Evolutionary conservation across 2,329 filamentous ascomycete species (phyloP), one percentile per base, ranked within the genome.

Genomic region (Biscogniauxia marginata): DNA sequence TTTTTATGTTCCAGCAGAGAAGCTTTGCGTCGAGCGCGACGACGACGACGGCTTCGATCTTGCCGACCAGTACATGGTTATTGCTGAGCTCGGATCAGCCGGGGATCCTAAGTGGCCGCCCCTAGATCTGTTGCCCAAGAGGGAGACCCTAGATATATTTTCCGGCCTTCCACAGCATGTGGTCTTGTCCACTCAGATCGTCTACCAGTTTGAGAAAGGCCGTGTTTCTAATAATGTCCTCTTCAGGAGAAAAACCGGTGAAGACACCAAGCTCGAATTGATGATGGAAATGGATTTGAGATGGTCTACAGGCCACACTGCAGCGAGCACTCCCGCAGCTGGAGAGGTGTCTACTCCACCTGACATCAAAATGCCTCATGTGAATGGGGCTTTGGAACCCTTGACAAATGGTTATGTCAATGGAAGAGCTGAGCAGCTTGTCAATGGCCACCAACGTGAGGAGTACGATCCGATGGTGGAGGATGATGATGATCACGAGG

Each of bases 91-190:
- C 16, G 79, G 82, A 63, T 78, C 81, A 7, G 76, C 76, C 5
- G 76, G 76, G 46, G 75, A 77, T 53, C 70, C 72, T 9, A 72
- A 72, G 39, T 85, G 83, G 83, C 83, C 83, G 3, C 83, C 83
- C 0, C 65, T 78, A 13, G 75, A 79, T 21, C 62, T 79, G 7
- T 54, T 75, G 4, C 63, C 63, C 18, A 62, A 65, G 22, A 55
- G 64, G 23, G 63, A 69, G 46, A 60, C 61, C 22, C 63, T 63
- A 46, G 66, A 71, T 8, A 50, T 64, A 4, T 65, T 67, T 23
- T 57, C 62, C 7, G 61, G 53, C 48, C 62, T 63, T 13, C 61
- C 65, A 11, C 66, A 67, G 21, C 63, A 70, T 16, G 71, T 67
- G 67, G 60, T 65, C 34, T 53, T 72, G 4, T 61, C 65, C 1